These are phyloP conservation scores for Pluteus cervinus DNA, from an alignment of 768 basidiomycete species.

Conservation along the genomic window DNA sequence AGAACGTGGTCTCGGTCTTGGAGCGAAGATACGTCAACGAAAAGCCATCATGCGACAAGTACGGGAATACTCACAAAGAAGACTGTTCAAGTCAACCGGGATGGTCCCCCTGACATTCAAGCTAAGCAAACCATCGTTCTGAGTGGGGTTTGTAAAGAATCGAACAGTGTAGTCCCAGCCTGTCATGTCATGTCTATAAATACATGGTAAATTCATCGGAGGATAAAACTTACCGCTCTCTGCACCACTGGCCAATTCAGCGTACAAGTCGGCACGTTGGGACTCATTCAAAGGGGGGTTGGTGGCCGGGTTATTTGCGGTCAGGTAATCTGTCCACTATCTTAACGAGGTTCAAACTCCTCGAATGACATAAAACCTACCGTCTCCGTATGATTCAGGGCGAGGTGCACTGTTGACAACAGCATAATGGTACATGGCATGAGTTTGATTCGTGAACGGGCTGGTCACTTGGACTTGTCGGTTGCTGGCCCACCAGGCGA, in stretches of 20 bases:
- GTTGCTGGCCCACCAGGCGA: constrained; percentile 78
- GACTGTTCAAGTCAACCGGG: constrained; percentile 78
- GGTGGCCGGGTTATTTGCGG: constrained; percentile 61
- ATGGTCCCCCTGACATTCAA: constrained; percentile 67
- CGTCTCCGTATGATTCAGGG: constrained; percentile 75
- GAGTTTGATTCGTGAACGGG: constrained; percentile 62
- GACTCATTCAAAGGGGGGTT: constrained; percentile 52
- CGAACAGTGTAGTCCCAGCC: constrained; percentile 52
- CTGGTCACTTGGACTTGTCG: constrained; percentile 63
- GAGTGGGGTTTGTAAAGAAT: constrained; percentile 33
- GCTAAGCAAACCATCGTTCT: constrained; percentile 54
- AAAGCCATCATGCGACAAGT: constrained; percentile 5
- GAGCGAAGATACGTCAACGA: constrained; percentile 2
- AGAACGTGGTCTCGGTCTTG: constrained; percentile 59
- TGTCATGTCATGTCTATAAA: constrained; percentile 3
- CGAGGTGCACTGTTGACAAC: constrained; percentile 84
- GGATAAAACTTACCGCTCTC: constrained; percentile 55
- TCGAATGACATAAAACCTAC: constrained; percentile 24
- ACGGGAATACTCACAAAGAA: constrained; percentile 55
- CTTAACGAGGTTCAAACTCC: constrained; percentile 4
- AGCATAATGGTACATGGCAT: constrained; percentile 64
- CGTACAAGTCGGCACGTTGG: constrained; percentile 62
- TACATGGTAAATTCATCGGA: neutral
- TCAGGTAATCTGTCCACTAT: constrained; percentile 57
- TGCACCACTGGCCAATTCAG: constrained; percentile 84